Percentiles rank a stretch among this genome's conserved stretches.
phyloP scores from a whole-genome alignment of 192 early-diverging fungal genomes.

The Obelidium mucronatum region DNA sequence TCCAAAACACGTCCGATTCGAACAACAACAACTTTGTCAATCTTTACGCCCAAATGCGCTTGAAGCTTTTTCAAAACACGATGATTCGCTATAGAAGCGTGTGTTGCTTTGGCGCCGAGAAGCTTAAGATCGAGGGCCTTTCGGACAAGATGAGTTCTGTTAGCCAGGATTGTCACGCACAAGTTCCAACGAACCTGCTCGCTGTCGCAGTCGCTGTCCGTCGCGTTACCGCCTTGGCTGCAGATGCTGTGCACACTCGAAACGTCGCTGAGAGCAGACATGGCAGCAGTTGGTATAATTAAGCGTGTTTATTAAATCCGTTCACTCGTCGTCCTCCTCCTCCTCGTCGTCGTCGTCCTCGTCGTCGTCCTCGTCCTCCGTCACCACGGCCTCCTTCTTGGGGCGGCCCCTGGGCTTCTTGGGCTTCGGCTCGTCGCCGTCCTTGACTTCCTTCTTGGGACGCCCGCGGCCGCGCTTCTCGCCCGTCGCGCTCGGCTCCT shows the following conservation, averaged over 20 bases:
- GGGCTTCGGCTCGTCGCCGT: no score
- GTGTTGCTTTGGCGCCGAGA: neutral
- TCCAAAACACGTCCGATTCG: neutral
- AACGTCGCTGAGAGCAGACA: no score
- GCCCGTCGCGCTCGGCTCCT: no score
- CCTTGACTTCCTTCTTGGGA: no score
- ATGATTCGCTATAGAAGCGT: neutral
- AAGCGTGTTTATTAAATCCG: no score
- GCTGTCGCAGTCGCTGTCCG: neutral
- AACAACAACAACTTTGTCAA: neutral
- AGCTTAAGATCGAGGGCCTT: neutral
- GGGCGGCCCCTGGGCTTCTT: no score
- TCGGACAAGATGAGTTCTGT: neutral
- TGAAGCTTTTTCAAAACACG: neutral
- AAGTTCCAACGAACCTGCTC: neutral
- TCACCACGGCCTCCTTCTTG: no score
- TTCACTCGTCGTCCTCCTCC: no score
- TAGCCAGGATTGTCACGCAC: neutral
- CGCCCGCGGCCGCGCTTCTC: no score
- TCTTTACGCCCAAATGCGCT: neutral
- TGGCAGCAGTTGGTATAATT: no score
- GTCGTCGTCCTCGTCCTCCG: no score
- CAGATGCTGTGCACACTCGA: neutral
- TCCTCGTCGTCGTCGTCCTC: no score
- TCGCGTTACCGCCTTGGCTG: neutral